A percentile compares a stretch with the other conserved stretches of the same genome.
phyloP scores from a whole-genome alignment of 1,284 basidiomycete genomes.

The Wallemia hederae region DNA sequence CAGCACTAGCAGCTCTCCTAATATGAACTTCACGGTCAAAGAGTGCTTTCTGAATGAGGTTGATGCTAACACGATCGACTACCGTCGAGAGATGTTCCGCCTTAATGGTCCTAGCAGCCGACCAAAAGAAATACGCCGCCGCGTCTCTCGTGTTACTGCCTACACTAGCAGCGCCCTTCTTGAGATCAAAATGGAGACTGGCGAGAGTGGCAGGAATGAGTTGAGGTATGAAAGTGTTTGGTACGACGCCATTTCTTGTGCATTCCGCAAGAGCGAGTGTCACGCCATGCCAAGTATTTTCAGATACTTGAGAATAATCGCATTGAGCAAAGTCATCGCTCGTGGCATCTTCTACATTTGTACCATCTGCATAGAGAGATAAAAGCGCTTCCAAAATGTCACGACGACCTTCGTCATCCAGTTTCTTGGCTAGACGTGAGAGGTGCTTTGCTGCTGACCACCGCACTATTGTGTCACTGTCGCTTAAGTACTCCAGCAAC shows the following conservation, averaged over 20 bases:
- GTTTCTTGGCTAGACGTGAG: constrained; percentile 49
- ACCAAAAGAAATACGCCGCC: constrained; percentile 83
- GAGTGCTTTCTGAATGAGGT: constrained; percentile 44
- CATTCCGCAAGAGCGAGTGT: constrained; percentile 78
- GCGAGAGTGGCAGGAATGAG: not conserved
- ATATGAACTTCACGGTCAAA: constrained; percentile 87
- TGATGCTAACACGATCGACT: constrained; percentile 33
- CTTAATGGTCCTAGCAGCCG: constrained; percentile 49
- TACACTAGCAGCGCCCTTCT: constrained; percentile 68
- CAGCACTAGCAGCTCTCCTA: constrained; percentile 83
- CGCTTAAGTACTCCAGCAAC: not conserved
- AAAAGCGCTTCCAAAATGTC: constrained; percentile 60
- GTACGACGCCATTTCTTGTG: constrained; percentile 40
- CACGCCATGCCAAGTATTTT: constrained; percentile 81
- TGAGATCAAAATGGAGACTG: constrained; percentile 37
- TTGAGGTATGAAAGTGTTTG: not conserved
- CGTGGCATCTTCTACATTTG: constrained; percentile 38
- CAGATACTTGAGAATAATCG: constrained; percentile 16
- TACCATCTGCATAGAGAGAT: constrained; percentile 29
- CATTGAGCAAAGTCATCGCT: constrained; percentile 21
- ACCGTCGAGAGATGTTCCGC: constrained; percentile 29
- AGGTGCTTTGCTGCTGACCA: constrained; percentile 86
- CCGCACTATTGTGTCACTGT: constrained; percentile 54
- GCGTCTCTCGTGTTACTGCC: constrained; percentile 86
- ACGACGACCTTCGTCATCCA: constrained; percentile 40